These are phyloP conservation scores for Tetrapisispora taiwanensis DNA, from an alignment of 805 yeast species.

Conservation along the genomic window DNA sequence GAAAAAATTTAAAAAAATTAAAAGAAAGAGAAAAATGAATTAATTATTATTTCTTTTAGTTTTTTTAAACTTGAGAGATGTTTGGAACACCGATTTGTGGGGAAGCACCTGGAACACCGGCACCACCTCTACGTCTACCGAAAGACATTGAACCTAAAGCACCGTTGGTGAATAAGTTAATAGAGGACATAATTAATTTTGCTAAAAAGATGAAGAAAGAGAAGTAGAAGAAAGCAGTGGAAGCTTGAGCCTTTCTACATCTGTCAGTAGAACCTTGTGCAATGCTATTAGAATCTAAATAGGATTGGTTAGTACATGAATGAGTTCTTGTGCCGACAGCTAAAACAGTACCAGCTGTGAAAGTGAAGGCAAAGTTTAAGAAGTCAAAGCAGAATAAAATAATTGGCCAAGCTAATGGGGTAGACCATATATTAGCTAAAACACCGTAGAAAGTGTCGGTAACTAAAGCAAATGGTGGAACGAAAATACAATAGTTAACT, in stretches of 20 bases:
- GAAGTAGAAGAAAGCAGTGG: constrained; percentile 75
- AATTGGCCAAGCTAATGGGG: constrained; percentile 75
- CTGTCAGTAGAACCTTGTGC: constrained; percentile 70
- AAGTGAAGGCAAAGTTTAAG: constrained; percentile 82
- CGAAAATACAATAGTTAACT: constrained; percentile 80
- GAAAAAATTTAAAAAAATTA: too few species aligned
- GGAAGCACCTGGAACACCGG: constrained; percentile 27
- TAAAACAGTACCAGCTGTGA: constrained; percentile 88
- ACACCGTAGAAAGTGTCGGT: constrained; percentile 74
- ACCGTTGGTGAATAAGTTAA: constrained; percentile 17
- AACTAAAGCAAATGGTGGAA: constrained; percentile 77
- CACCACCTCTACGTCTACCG: constrained; percentile 33
- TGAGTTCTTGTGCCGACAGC: constrained; percentile 85
- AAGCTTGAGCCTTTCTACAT: constrained; percentile 92
- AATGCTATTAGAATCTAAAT: constrained; percentile 55
- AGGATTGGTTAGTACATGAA: constrained; percentile 64
- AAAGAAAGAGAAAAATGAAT: too few species aligned
- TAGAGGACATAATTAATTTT: constrained; percentile 36
- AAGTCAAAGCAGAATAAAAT: constrained; percentile 68
- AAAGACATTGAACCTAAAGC: constrained; percentile 13
- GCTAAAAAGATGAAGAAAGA: constrained; percentile 66
- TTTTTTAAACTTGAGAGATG: constrained; percentile 71
- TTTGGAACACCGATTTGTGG: constrained; percentile 77
- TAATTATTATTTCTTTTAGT: too few species aligned
- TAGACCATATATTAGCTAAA: constrained; percentile 63